phyloP scores from a whole-genome alignment of 805 yeast genomes.

The Schwanniomyces vanrijiae region DNA sequence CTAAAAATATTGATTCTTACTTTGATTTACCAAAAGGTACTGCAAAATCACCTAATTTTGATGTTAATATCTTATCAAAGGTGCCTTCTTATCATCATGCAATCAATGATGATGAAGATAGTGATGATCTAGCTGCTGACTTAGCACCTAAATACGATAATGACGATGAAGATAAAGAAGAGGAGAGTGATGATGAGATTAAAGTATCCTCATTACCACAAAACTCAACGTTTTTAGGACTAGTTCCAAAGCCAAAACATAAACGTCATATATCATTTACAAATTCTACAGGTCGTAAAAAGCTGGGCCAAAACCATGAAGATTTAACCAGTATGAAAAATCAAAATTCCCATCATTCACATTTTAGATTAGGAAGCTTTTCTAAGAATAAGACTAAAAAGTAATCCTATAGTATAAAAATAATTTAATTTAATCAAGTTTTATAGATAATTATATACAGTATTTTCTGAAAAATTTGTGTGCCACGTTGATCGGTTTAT shows the following conservation, averaged over 20 bases:
- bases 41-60: constrained; percentile 14
- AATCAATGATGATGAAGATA: constrained; percentile 33
- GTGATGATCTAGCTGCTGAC: constrained; percentile 17
- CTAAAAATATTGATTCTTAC: constrained; percentile 11
- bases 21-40: background rate
- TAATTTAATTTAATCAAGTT: background rate
- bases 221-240: background rate
- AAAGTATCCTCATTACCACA: background rate
- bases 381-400: constrained; percentile 1
- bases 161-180: no score
- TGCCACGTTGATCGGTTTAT: background rate
- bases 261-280: background rate
- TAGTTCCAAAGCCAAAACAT: background rate
- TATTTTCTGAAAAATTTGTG: background rate
- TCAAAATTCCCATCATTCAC: background rate
- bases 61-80: constrained; percentile 23
- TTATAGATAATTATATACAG: background rate
- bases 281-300: background rate
- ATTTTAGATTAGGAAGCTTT: constrained; percentile 3
- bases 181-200: background rate
- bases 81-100: constrained; percentile 44
- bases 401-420: background rate
- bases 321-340: background rate
- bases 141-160: constrained; percentile 20
- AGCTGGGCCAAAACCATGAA: background rate